These are phyloP conservation scores for Yarrowia sp. DNA, from an alignment of 805 yeast genomes.

Conservation along the genomic window DNA sequence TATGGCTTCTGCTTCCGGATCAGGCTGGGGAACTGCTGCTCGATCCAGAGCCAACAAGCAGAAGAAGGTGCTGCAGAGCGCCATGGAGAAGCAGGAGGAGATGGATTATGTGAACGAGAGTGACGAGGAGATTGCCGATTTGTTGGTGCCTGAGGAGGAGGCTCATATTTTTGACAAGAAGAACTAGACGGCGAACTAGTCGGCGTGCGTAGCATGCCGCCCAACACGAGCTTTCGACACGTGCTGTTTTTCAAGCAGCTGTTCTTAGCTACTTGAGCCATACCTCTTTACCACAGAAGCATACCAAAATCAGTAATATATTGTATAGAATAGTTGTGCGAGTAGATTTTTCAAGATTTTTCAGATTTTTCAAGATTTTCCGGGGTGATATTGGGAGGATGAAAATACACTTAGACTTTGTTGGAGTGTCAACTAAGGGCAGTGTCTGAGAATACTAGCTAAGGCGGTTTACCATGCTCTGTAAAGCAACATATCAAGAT, in stretches of 20 bases:
- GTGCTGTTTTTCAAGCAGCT: too few species aligned
- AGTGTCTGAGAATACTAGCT: too few species aligned
- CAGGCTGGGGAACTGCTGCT: slow-evolving; percentile 26
- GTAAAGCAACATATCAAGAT: too few species aligned
- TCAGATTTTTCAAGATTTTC: neutral
- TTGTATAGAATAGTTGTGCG: neutral
- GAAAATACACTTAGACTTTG: too few species aligned
- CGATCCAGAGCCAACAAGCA: slow-evolving; percentile 18
- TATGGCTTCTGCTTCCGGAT: slow-evolving; percentile 56
- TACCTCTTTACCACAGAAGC: neutral
- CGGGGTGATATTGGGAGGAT: neutral
- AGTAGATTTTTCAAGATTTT: too few species aligned
- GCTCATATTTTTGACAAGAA: slow-evolving; percentile 11
- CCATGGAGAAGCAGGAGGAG: slow-evolving; percentile 5
- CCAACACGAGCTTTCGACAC: neutral
- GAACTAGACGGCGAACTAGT: neutral
- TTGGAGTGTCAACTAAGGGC: too few species aligned
- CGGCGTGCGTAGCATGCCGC: too few species aligned
- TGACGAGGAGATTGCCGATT: slow-evolving; percentile 25
- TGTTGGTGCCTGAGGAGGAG: slow-evolving; percentile 13
- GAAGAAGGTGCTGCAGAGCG: slow-evolving; percentile 7
- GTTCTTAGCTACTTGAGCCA: too few species aligned
- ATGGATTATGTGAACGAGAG: neutral
- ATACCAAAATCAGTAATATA: neutral
- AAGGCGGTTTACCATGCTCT: too few species aligned